phyloP scores from a whole-genome alignment of 2,329 filamentous ascomycete genomes.

The Botryosphaeria dothidea region DNA sequence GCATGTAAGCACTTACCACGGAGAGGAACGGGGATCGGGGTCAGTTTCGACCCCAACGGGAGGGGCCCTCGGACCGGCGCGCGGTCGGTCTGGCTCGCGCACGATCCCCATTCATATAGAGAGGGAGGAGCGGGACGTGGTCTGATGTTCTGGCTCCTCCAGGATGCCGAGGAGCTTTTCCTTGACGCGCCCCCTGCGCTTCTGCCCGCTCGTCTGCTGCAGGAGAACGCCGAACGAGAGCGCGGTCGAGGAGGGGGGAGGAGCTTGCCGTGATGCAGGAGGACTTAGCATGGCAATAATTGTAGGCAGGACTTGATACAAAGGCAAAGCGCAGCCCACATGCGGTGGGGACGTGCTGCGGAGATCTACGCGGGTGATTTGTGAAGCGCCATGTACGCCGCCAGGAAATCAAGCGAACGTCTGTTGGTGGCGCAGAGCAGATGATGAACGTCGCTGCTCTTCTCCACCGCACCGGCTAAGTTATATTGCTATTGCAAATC shows the following conservation, averaged over 20 bases:
- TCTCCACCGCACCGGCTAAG: background rate
- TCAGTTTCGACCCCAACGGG: background rate
- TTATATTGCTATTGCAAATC: background rate
- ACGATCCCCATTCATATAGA: background rate
- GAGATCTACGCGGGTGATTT: constrained; percentile 10
- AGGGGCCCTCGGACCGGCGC: background rate
- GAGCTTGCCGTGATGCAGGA: background rate
- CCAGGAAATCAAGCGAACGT: background rate
- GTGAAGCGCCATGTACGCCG: background rate
- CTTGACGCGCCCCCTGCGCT: background rate
- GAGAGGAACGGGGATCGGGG: background rate
- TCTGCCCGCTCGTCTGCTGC: background rate
- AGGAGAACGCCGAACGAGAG: background rate
- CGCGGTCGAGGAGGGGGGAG: background rate
- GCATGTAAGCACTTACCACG: background rate
- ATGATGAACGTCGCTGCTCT: background rate
- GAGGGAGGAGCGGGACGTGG: too few species aligned
- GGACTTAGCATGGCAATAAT: background rate
- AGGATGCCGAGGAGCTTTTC: background rate
- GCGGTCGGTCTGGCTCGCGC: background rate
- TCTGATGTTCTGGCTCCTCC: background rate
- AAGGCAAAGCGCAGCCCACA: background rate
- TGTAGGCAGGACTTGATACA: background rate
- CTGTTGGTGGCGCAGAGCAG: constrained; percentile 9
- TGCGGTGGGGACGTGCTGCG: background rate